Percentiles rank a stretch among this genome's conserved stretches.
Evolutionary conservation across 441 rosid species (phyloP).

Genomic region (Melastoma candidum): DNA sequence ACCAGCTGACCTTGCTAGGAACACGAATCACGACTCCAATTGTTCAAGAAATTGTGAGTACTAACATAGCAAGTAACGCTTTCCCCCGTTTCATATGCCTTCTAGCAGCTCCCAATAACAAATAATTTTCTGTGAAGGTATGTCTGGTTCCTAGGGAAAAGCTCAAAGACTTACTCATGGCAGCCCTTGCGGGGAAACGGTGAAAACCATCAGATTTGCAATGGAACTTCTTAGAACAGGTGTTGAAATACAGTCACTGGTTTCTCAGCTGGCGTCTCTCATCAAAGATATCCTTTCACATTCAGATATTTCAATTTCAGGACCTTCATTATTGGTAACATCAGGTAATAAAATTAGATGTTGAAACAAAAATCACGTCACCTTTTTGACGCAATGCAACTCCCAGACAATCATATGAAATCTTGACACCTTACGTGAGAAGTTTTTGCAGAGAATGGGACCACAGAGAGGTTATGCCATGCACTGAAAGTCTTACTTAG

Average conservation of each 20-base stretch:
- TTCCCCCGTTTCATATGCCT: too few species aligned
- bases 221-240: constrained; percentile 16
- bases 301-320: neutral
- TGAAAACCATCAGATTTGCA: constrained; percentile 17
- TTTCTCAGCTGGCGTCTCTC: constrained; percentile 22
- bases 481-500: constrained; percentile 20
- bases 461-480: constrained; percentile 14
- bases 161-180: constrained; percentile 19
- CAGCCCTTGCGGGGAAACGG: constrained; percentile 19
- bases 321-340: constrained; percentile 7
- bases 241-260: constrained; percentile 16
- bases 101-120: neutral
- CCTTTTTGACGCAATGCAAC: constrained; percentile 1
- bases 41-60: constrained; percentile 22
- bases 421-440: neutral
- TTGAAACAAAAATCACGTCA: constrained; percentile 2
- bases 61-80: neutral
- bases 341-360: constrained; percentile 9
- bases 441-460: constrained; percentile 15
- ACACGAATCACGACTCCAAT: constrained; percentile 17
- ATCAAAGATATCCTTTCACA: constrained; percentile 16
- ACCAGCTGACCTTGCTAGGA: constrained; percentile 21
- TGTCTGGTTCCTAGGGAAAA: constrained; percentile 16
- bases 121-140: constrained; percentile 12
- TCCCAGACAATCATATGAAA: neutral